Percentiles rank a stretch among this genome's conserved stretches.
Conservation (phyloP, 1,284 basidiomycete genomes). For the Pisolithus thermaeus region DNA sequence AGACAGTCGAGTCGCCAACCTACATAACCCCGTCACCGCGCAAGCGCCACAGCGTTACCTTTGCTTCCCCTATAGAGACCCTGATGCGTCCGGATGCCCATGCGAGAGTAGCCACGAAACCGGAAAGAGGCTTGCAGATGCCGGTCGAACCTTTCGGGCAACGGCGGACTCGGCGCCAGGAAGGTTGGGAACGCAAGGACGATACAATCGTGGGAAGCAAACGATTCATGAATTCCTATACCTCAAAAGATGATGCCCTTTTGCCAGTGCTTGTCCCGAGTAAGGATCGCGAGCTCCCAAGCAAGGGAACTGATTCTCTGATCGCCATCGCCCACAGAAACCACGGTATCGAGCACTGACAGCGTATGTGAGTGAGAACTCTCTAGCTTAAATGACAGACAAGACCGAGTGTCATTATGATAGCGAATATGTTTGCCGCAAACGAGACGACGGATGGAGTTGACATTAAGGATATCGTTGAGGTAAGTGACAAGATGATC, state of each 20-base stretch:
- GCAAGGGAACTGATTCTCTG: not conserved
- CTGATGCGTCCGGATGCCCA: constrained; percentile 4
- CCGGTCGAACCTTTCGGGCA: constrained; percentile 1
- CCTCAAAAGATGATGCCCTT: constrained; percentile 7
- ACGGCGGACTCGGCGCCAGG: not conserved
- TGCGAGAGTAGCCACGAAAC: not conserved
- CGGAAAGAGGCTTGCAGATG: constrained; percentile 5
- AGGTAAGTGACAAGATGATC: constrained; percentile 9
- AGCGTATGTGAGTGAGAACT: not conserved
- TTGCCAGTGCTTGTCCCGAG: constrained; percentile 7
- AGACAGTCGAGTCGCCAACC: not conserved
- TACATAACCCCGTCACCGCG: constrained; percentile 2
- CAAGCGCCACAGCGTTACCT: constrained; percentile 22
- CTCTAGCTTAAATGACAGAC: too few species aligned
- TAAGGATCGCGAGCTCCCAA: not conserved
- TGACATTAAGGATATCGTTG: constrained; percentile 26
- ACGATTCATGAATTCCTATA: not conserved
- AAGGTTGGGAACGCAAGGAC: not conserved
- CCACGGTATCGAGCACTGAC: not conserved
- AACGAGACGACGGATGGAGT: constrained; percentile 1
- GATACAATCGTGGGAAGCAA: not conserved
- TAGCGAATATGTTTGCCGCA: not conserved
- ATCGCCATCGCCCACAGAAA: not conserved
- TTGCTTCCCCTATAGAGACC: constrained; percentile 25
- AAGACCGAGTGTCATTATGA: too few species aligned